Conservation (phyloP, 768 basidiomycete genomes). For the Daedaleopsis nitida region DNA sequence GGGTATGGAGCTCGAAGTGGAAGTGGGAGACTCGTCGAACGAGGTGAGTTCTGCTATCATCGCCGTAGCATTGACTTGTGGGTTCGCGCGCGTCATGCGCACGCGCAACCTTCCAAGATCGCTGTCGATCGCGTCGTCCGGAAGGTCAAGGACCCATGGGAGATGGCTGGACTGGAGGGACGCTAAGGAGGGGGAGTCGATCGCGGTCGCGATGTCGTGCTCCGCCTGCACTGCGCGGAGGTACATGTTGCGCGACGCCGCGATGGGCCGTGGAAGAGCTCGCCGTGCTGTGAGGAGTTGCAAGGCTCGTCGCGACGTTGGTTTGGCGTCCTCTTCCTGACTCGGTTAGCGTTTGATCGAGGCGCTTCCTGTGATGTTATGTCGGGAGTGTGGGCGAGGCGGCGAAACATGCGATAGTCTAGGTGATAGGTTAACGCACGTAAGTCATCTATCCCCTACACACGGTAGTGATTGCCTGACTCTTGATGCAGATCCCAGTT, state of each 20-base stretch:
- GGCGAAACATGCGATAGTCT: too few relatives aligned
- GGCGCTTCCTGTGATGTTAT: too few relatives aligned
- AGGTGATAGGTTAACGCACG: too few relatives aligned
- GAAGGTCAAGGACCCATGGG: slow-evolving; percentile 34
- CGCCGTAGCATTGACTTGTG: slow-evolving; percentile 28
- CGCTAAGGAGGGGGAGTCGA: slow-evolving; percentile 26
- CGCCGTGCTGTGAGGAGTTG: too few relatives aligned
- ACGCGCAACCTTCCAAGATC: slow-evolving; percentile 25
- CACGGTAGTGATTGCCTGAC: too few relatives aligned
- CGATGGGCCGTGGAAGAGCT: too few relatives aligned
- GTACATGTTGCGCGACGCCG: slow-evolving; percentile 37
- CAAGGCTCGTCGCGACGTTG: too few relatives aligned
- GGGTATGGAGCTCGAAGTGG: not conserved
- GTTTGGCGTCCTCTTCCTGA: too few relatives aligned
- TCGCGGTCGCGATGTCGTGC: slow-evolving; percentile 31
- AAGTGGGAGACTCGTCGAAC: not conserved
- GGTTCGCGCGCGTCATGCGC: slow-evolving; percentile 31
- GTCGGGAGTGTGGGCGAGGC: too few relatives aligned
- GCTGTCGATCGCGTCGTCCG: slow-evolving; percentile 7
- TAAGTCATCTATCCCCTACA: too few relatives aligned
- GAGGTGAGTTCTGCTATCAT: slow-evolving; percentile 20
- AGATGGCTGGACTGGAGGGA: slow-evolving; percentile 39
- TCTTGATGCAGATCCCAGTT: too few relatives aligned
- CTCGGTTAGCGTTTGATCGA: too few relatives aligned
- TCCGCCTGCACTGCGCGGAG: slow-evolving; percentile 41